Percentiles rank a stretch among this genome's conserved stretches.
phyloP scores from a whole-genome alignment of 345 rosid genomes.

The Ceriops zippeliana region DNA sequence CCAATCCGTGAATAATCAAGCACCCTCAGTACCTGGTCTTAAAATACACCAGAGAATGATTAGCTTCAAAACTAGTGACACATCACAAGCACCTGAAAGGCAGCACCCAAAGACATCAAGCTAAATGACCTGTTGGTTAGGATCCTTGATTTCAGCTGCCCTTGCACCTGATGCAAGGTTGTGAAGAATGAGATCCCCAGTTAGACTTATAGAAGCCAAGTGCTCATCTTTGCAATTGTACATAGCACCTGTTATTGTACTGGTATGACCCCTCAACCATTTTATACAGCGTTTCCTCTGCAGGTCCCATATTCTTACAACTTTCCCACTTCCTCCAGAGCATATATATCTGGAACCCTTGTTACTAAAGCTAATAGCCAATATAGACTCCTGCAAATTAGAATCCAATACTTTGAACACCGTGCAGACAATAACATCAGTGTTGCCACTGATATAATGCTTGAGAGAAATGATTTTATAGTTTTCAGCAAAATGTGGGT shows the following conservation, averaged over 20 bases:
- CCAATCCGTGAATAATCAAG: slow-evolving; percentile 89
- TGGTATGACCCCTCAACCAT: slow-evolving; percentile 87
- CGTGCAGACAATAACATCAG: background rate
- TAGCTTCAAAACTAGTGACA: slow-evolving; percentile 33
- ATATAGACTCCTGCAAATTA: slow-evolving; percentile 70
- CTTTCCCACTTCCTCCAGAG: slow-evolving; percentile 88
- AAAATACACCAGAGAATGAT: slow-evolving; percentile 39
- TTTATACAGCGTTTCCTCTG: slow-evolving; percentile 90
- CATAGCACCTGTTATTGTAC: slow-evolving; percentile 77
- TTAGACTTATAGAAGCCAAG: slow-evolving; percentile 84
- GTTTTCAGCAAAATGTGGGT: background rate
- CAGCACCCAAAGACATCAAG: slow-evolving; percentile 25
- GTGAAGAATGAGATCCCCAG: slow-evolving; percentile 89
- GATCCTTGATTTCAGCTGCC: slow-evolving; percentile 92
- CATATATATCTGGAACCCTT: slow-evolving; percentile 89
- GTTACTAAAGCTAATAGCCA: slow-evolving; percentile 77
- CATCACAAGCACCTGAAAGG: slow-evolving; percentile 18
- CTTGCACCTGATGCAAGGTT: slow-evolving; percentile 89
- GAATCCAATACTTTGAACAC: background rate
- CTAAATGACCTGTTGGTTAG: slow-evolving; percentile 81
- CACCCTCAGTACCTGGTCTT: slow-evolving; percentile 96
- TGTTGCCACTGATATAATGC: background rate
- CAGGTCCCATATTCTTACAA: slow-evolving; percentile 93
- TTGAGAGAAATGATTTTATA: background rate
- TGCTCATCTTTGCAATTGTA: slow-evolving; percentile 98